Base-by-base conservation (phyloP, 2,329 filamentous ascomycete species). In the Colletotrichum brevisporum region DNA sequence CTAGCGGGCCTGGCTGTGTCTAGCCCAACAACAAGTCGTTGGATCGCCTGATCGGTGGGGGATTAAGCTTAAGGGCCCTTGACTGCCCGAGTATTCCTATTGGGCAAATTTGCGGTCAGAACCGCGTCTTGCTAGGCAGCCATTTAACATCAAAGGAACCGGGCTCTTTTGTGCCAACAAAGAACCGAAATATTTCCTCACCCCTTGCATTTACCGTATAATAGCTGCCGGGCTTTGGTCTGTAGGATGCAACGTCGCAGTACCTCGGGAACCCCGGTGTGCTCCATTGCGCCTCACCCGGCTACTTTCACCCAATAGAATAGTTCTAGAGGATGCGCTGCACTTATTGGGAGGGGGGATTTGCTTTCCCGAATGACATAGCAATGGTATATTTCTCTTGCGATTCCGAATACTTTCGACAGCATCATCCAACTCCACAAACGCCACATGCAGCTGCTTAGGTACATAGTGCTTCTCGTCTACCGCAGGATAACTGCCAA, bases 31-130 rank as follows among this genome's bases (percentile, higher is more conserved):
- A 13, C 36, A 43, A n/a, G 16, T 5, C 15, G 16, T 43, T 5
- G 41, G 41, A 52, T 58, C 26, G 53, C 43, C 52, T 64, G 47
- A 18, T 47, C 24, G 18, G 53, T 41, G 13, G 26, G 31, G 47
- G 21, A 54, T 58, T 68, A 58, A 58, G 65, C 47, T 68, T 48
- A 54, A 48, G 61, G 47, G 52, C 16, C 18, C 27, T 58, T 15
- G 21, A 12, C 41, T 2, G 16, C 16, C 41, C 16, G 26, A 18
- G 21, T 10, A 27, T 24, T 15, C 36, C 43, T 4, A 58, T 64
- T 64, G 60, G 53, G 50, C 60, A 64, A 31, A n/a, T 39, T n/a
- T 31, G 41, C 13, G 39, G 39, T 45, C 52, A 39, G 53, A 39
- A 36, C 15, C 53, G 52, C 50, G 13, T 41, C 39, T 56, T 58